Conservation (phyloP, 495 filamentous ascomycete species). For the Rostrohypoxylon terebratum region DNA sequence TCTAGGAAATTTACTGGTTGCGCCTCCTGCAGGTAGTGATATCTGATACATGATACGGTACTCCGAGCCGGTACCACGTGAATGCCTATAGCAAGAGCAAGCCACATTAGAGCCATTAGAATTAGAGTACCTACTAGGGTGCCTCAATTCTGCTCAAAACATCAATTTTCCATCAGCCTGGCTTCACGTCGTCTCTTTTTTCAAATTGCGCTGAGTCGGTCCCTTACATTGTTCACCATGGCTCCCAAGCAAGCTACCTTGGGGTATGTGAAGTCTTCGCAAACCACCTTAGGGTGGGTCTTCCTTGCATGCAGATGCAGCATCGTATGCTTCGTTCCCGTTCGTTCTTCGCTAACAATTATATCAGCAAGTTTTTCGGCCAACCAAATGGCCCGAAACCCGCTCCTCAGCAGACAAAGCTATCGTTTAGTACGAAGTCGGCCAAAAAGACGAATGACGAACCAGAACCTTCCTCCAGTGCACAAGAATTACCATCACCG, state of each 20-base stretch:
- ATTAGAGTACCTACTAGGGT: background rate
- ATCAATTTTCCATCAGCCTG: conserved; percentile 24
- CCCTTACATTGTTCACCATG: conserved; percentile 55
- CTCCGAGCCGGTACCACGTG: conserved; percentile 13
- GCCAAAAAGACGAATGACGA: conserved; percentile 52
- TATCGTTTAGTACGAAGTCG: conserved; percentile 71
- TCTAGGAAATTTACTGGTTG: conserved; percentile 6
- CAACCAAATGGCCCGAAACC: conserved; percentile 64
- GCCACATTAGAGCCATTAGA: no score
- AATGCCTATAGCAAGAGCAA: conserved; percentile 20
- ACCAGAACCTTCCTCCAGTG: conserved; percentile 38
- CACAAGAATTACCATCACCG: conserved; percentile 29
- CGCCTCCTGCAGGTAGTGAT: conserved; percentile 8
- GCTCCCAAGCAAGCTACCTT: conserved; percentile 85
- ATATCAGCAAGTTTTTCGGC: conserved; percentile 75
- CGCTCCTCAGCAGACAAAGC: conserved; percentile 77
- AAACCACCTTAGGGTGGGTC: conserved; percentile 87
- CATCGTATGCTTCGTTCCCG: background rate
- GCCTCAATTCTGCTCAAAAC: conserved; percentile 8
- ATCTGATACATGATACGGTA: conserved; percentile 7
- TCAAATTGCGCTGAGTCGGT: conserved; percentile 41
- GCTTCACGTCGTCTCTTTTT: conserved; percentile 38
- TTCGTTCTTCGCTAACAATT: conserved; percentile 23
- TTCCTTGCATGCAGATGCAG: conserved; percentile 15
- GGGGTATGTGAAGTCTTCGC: conserved; percentile 87